These are phyloP conservation scores for Stylosanthes scabra DNA, from an alignment of 331 rosid species.

Conservation along the genomic window DNA sequence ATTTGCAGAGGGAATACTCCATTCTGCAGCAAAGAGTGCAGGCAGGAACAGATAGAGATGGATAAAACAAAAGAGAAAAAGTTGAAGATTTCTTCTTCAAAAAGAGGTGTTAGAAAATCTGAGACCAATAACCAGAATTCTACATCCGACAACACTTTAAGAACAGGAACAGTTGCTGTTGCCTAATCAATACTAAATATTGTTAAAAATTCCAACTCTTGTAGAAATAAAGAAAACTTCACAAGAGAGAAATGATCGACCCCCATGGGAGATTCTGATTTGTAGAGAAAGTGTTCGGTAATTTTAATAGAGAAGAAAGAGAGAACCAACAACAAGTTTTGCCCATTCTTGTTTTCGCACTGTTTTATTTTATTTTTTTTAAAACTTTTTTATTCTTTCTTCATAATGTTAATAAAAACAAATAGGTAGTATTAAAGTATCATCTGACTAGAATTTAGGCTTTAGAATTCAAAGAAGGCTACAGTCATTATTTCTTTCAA, in stretches of 20 bases:
- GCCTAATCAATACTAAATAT: slow-evolving; percentile 47
- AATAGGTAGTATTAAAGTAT: too few species aligned
- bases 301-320: background rate
- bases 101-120: slow-evolving; percentile 60
- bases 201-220: slow-evolving; percentile 32
- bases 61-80: slow-evolving; percentile 78
- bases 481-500: too few species aligned
- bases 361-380: too few species aligned
- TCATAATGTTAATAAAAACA: too few species aligned
- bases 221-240: slow-evolving; percentile 27
- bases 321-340: slow-evolving; percentile 45
- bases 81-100: slow-evolving; percentile 57
- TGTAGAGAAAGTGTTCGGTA: slow-evolving; percentile 41
- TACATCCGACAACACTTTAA: slow-evolving; percentile 52
- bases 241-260: background rate
- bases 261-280: too few species aligned
- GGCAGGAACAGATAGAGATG: slow-evolving; percentile 80
- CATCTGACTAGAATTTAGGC: too few species aligned
- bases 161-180: slow-evolving; percentile 76
- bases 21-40: slow-evolving; percentile 92
- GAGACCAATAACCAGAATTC: slow-evolving; percentile 63
- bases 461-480: too few species aligned
- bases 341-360: slow-evolving; percentile 10
- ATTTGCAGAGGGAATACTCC: slow-evolving; percentile 90
- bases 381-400: background rate